phyloP scores from a whole-genome alignment of 805 yeast species.

The Hanseniaspora lachancei region DNA sequence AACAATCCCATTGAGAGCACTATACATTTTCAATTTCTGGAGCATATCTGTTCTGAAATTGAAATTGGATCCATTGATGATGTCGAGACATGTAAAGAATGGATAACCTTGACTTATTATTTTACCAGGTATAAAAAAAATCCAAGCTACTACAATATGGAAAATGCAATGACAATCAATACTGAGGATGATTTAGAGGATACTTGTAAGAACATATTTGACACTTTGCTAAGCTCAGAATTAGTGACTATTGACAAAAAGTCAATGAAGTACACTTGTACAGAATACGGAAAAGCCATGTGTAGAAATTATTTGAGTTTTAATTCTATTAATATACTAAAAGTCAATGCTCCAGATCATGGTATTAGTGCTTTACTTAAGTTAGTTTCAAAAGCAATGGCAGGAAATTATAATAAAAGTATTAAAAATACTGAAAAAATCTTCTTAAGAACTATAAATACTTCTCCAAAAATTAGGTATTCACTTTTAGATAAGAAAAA shows the following conservation, averaged over 20 bases:
- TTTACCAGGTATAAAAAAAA: slow-evolving; percentile 33
- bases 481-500: slow-evolving; percentile 24
- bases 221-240: slow-evolving; percentile 24
- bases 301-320: slow-evolving; percentile 35
- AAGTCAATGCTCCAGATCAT: slow-evolving; percentile 17
- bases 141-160: slow-evolving; percentile 31
- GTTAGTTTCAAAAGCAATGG: slow-evolving; percentile 29
- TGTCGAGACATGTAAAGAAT: slow-evolving; percentile 30
- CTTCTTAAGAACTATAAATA: slow-evolving; percentile 33
- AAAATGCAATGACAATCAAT: slow-evolving; percentile 15
- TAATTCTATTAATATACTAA: slow-evolving; percentile 31
- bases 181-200: slow-evolving; percentile 23
- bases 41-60: slow-evolving; percentile 35
- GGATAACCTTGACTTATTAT: slow-evolving; percentile 40
- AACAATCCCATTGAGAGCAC: slow-evolving; percentile 36
- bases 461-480: slow-evolving; percentile 29
- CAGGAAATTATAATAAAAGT: slow-evolving; percentile 29
- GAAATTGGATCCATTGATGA: slow-evolving; percentile 31
- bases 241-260: slow-evolving; percentile 21
- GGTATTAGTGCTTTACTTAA: slow-evolving; percentile 18
- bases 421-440: slow-evolving; percentile 35
- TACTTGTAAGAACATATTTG: slow-evolving; percentile 28
- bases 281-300: slow-evolving; percentile 38
- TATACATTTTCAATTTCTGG: slow-evolving; percentile 30
- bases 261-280: slow-evolving; percentile 20